Base-by-base conservation (phyloP, 2,329 filamentous ascomycete species). In the Phialophora chinensis region DNA sequence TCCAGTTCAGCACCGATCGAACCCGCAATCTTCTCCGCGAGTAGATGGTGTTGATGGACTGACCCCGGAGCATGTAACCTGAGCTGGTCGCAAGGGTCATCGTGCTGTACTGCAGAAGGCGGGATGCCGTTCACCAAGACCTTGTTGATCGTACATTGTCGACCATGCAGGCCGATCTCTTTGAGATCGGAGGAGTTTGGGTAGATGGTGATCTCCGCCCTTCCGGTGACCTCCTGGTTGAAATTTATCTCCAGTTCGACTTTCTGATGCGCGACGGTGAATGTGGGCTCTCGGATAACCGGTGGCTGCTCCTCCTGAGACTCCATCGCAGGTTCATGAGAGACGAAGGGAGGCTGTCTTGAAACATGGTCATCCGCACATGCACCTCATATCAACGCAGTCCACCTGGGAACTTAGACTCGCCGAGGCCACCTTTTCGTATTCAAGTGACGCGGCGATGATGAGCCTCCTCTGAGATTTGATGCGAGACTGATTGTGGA, bases 181-280 rank as follows among this genome's bases (percentile, higher is more conserved):
- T 80, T 82, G 61, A 90, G 78, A 35, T 87, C 82, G 67, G 82
- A 81, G 66, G 82, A 80, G 65, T 85, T 82, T 23, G 88, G 88
- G 72, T 90, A 89, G 62, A 98, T 87, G 33, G 89, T 90, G 72
- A 99, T 90, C 72, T 93, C 90, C 8, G 91, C 92, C 69, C 87
- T 90, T 59, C 95, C 95, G 68, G 86, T 88, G 74, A 98, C 81
- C 78, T 89, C 90, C 62, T 86, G 87, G 70, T 86, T 85, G 77
- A 99, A 96, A 80, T 96, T 91, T 75, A 99, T 84, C 74, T 98
- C 93, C 67, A 99, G 84, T 73, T 93, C 90, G 58, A 99, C 89
- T 77, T 91, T 91, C 80, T 98, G 94, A 79, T 93, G 90, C 62
- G 92, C 85, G 65, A 98, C 82, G 10, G 66, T 63, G 60, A 71